Conservation (phyloP, 2,329 filamentous ascomycete species). For the Cylindrodendrum hubeiense region DNA sequence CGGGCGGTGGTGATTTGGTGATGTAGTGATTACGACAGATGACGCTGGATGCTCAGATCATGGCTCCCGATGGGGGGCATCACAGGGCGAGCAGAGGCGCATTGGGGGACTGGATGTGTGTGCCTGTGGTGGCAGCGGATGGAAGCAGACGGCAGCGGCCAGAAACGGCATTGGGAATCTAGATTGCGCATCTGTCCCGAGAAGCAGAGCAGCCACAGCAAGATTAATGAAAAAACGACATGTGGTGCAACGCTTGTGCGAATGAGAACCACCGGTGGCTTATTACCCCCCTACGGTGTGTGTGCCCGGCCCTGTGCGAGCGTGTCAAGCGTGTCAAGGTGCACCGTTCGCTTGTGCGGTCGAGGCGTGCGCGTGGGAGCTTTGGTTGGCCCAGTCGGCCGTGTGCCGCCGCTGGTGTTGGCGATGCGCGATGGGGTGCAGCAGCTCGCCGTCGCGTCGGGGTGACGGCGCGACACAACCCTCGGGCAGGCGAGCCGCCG, state of each 20-base stretch:
- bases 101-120: too few relatives aligned
- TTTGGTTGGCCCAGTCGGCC: background rate
- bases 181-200: background rate
- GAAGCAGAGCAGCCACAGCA: background rate
- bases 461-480: too few relatives aligned
- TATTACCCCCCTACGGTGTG: background rate
- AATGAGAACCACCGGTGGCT: background rate
- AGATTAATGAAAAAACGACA: background rate
- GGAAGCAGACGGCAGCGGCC: conserved; percentile 18
- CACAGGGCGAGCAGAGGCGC: too few relatives aligned
- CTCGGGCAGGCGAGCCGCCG: too few relatives aligned
- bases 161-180: conserved; percentile 33
- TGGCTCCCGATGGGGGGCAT: background rate
- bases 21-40: background rate
- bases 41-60: background rate
- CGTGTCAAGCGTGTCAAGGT: too few relatives aligned
- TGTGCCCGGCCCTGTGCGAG: background rate
- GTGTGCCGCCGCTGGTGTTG: background rate
- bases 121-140: background rate
- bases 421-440: too few relatives aligned
- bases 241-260: background rate
- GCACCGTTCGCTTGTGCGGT: background rate
- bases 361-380: background rate
- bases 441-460: too few relatives aligned
- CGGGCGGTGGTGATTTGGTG: conserved; percentile 28